Percentiles rank a stretch among this genome's conserved stretches.
phyloP scores from a whole-genome alignment of 2,329 filamentous ascomycete species.

The Celoporthe dispersa region DNA sequence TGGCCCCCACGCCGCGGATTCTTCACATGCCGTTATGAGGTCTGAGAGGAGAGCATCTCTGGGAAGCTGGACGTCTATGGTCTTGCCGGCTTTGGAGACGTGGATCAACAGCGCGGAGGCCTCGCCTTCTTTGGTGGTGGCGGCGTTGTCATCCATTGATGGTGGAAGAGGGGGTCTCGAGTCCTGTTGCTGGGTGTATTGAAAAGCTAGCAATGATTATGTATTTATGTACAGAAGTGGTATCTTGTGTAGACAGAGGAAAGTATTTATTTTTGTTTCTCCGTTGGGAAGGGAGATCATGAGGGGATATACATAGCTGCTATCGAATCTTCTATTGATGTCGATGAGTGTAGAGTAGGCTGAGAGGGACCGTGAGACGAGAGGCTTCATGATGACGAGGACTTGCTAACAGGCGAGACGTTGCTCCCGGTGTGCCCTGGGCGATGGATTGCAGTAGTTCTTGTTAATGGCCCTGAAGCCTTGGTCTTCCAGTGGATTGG shows the following conservation, averaged over 20 bases:
- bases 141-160: not conserved
- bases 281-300: not conserved
- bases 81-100: conserved; percentile 32
- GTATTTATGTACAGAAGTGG: not conserved
- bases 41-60: conserved; percentile 33
- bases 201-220: not conserved
- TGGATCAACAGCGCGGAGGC: conserved; percentile 27
- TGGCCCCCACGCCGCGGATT: conserved; percentile 17
- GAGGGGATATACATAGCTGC: not conserved
- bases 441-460: not conserved
- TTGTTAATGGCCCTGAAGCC: not conserved
- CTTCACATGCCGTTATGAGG: conserved; percentile 33
- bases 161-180: not conserved
- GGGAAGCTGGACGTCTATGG: conserved; percentile 30
- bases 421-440: no score
- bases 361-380: not conserved
- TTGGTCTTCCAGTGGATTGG: conserved; percentile 5
- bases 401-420: not conserved
- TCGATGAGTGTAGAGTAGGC: conserved; percentile 12
- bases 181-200: not conserved
- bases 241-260: not conserved
- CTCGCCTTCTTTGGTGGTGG: conserved; percentile 9
- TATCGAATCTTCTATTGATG: conserved; percentile 25
- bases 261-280: not conserved
- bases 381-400: not conserved